Percentiles rank a stretch among this genome's conserved stretches.
These are phyloP conservation scores for Rhododendron simsii DNA, from an alignment of 148 eudicot species.

Conservation along the genomic window DNA sequence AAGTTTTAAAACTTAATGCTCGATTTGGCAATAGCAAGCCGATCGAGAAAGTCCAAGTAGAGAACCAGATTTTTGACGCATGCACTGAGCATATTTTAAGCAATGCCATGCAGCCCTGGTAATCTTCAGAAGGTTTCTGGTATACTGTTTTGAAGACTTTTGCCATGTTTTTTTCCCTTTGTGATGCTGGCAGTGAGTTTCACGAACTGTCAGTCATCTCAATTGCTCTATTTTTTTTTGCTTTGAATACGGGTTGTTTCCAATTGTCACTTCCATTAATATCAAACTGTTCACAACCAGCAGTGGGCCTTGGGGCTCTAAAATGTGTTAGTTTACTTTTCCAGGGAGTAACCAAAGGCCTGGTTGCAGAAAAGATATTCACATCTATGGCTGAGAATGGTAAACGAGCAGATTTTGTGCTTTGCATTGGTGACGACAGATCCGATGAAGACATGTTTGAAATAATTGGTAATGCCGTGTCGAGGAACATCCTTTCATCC, in stretches of 20 bases:
- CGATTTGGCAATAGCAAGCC: background rate
- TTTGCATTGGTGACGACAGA: conserved; percentile 31
- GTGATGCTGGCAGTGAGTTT: background rate
- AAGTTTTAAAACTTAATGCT: background rate
- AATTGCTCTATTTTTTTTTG: background rate
- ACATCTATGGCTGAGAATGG: conserved; percentile 11
- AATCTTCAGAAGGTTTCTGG: background rate
- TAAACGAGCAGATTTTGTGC: conserved; percentile 5
- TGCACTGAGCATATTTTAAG: background rate
- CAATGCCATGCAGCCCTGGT: background rate
- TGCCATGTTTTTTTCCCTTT: background rate
- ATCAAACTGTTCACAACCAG: background rate
- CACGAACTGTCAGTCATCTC: background rate
- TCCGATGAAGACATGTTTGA: conserved; percentile 48
- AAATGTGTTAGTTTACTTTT: conserved; percentile 12
- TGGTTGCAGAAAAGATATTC: conserved; percentile 8
- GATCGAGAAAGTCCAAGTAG: background rate
- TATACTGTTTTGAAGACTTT: background rate
- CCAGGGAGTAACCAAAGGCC: conserved; percentile 9
- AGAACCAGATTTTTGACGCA: background rate
- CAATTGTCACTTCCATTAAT: background rate
- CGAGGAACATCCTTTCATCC: conserved; percentile 24
- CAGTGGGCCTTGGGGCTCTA: background rate
- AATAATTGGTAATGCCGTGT: conserved; percentile 26
- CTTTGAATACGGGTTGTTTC: background rate